These are phyloP conservation scores for Diaporthe sp. DNA, from an alignment of 2,329 filamentous ascomycete species.

Conservation along the genomic window DNA sequence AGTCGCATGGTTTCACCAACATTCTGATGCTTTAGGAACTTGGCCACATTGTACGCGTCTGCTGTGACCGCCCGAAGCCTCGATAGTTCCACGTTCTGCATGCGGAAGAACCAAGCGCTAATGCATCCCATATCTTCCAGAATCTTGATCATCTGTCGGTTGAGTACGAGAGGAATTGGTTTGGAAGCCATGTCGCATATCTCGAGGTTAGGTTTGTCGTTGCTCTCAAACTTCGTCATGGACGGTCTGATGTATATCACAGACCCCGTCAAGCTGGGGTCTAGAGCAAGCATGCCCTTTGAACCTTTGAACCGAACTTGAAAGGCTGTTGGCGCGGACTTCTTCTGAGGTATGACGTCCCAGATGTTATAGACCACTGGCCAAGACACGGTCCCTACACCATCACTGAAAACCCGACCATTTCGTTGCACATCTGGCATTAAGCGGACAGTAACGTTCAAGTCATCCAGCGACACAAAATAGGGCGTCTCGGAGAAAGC, in stretches of 20 bases:
- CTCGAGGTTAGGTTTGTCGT: slow-evolving; percentile 69
- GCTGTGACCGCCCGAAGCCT: slow-evolving; percentile 71
- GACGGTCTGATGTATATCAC: slow-evolving; percentile 75
- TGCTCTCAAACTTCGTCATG: slow-evolving; percentile 83
- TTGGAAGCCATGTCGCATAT: slow-evolving; percentile 79
- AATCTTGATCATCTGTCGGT: slow-evolving; percentile 87
- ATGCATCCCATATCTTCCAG: slow-evolving; percentile 81
- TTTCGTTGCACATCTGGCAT: slow-evolving; percentile 66
- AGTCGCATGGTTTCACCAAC: slow-evolving; percentile 74
- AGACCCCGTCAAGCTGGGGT: slow-evolving; percentile 70
- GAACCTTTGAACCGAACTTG: slow-evolving; percentile 82
- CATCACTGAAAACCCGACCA: slow-evolving; percentile 80
- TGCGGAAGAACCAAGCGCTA: slow-evolving; percentile 69
- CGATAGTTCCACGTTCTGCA: slow-evolving; percentile 75
- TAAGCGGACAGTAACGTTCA: slow-evolving; percentile 49
- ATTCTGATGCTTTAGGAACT: slow-evolving; percentile 73
- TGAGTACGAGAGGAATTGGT: slow-evolving; percentile 78
- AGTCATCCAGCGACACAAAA: slow-evolving; percentile 64
- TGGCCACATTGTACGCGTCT: slow-evolving; percentile 71
- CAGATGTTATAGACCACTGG: slow-evolving; percentile 73
- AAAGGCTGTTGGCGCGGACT: slow-evolving; percentile 72
- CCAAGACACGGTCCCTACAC: slow-evolving; percentile 80
- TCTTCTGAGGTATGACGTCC: slow-evolving; percentile 61
- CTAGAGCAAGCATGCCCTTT: slow-evolving; percentile 84
- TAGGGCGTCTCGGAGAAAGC: slow-evolving; percentile 83